Conservation (phyloP, 2,329 filamentous ascomycete species). For the Lachnellula hyalina region DNA sequence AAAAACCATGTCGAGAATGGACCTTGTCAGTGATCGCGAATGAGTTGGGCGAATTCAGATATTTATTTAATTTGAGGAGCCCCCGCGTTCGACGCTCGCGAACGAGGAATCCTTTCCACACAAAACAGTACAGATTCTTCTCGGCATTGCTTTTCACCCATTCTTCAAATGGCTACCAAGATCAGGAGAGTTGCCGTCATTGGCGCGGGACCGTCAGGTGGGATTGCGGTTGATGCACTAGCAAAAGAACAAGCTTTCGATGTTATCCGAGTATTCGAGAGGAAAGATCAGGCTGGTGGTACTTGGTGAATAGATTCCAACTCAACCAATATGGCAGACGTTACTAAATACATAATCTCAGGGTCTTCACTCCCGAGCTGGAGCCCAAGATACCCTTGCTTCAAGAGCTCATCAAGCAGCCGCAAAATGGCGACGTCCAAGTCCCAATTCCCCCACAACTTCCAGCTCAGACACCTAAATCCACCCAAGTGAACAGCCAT, state of each 20-base stretch:
- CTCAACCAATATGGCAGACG: not conserved
- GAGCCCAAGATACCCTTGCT: slow-evolving; percentile 1
- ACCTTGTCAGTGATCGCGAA: not conserved
- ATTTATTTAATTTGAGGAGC: not conserved
- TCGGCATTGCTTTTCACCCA: not conserved
- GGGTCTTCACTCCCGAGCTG: slow-evolving; percentile 1
- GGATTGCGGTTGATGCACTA: slow-evolving; percentile 51
- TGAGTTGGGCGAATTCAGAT: not conserved
- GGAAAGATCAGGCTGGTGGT: slow-evolving; percentile 50
- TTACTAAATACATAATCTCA: not conserved
- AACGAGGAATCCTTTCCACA: too few relatives aligned
- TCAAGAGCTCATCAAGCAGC: not conserved
- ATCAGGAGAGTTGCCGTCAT: slow-evolving; percentile 47
- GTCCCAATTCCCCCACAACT: not conserved
- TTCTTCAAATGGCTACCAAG: not conserved
- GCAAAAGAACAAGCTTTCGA: slow-evolving; percentile 51
- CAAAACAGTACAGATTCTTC: not conserved
- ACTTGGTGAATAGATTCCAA: slow-evolving; percentile 43
- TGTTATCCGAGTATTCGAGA: slow-evolving; percentile 53
- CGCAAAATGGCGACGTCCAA: not conserved
- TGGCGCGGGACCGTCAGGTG: slow-evolving; percentile 49
- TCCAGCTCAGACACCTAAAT: not conserved
- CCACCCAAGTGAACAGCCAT: not conserved
- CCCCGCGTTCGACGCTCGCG: too few relatives aligned
- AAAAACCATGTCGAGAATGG: not conserved